A percentile compares a stretch with the other conserved stretches of the same genome.
Conservation (phyloP, 768 basidiomycete genomes). For the Termitomyces sp. region DNA sequence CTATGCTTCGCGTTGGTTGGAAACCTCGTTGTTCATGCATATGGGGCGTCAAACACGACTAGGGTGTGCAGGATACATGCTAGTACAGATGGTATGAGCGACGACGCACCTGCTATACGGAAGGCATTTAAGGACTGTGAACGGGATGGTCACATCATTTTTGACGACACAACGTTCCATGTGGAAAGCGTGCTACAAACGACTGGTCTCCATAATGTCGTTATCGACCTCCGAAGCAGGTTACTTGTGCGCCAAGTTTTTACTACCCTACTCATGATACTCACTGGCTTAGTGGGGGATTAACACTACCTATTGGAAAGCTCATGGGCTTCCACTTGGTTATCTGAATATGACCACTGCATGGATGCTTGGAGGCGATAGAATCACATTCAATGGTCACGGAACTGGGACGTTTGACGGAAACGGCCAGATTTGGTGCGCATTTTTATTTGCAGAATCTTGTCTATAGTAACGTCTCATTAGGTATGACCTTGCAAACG, state of each 20-base stretch:
- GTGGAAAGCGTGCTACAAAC: constrained; percentile 29
- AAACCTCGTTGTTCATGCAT: background rate
- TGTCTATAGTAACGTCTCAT: background rate
- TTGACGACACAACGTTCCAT: constrained; percentile 29
- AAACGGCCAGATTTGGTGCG: constrained; percentile 36
- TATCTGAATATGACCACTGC: constrained; percentile 35
- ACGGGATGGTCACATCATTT: constrained; percentile 19
- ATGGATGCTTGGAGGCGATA: constrained; percentile 32
- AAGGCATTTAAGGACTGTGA: constrained; percentile 15
- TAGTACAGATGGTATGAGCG: constrained; percentile 16
- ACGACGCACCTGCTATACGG: constrained; percentile 21
- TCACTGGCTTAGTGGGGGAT: constrained; percentile 22
- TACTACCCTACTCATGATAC: too few relatives aligned
- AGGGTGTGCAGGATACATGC: constrained; percentile 17
- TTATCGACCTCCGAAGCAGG: constrained; percentile 30
- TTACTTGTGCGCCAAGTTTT: constrained; percentile 24
- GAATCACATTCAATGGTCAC: constrained; percentile 24
- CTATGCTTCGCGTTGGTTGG: background rate
- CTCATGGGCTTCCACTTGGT: constrained; percentile 27
- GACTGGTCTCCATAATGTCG: constrained; percentile 27
- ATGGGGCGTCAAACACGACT: background rate
- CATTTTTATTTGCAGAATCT: background rate
- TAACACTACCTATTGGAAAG: constrained; percentile 34
- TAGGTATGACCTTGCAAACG: constrained; percentile 35
- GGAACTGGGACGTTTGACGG: constrained; percentile 35